phyloP scores from a whole-genome alignment of 2,329 filamentous ascomycete genomes.

The Chalaropsis ovoidea region DNA sequence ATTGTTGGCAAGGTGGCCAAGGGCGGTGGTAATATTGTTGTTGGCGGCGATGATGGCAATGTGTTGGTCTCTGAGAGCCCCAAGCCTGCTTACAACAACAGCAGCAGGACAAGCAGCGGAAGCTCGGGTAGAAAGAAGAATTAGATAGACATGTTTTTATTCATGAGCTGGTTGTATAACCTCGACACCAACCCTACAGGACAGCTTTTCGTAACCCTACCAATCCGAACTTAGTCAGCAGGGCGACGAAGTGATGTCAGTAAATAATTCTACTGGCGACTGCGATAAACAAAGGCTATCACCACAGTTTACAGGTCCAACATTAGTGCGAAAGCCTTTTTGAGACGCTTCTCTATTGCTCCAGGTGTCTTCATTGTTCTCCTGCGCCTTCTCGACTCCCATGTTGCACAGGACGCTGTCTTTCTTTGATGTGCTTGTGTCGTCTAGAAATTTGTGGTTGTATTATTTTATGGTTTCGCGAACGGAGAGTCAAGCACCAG shows the following conservation, averaged over 20 bases:
- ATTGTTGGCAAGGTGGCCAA: slow-evolving; percentile 69
- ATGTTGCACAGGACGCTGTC: not conserved
- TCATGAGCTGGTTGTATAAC: too few relatives aligned
- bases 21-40: slow-evolving; percentile 63
- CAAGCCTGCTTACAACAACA: slow-evolving; percentile 29
- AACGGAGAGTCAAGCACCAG: slow-evolving; percentile 17
- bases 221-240: not conserved
- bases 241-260: not conserved
- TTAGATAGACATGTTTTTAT: slow-evolving; percentile 26
- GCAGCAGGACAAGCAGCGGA: slow-evolving; percentile 28
- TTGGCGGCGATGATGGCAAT: slow-evolving; percentile 45
- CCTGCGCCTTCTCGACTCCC: not conserved
- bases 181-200: not conserved
- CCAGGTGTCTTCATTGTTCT: not conserved
- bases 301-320: too few relatives aligned
- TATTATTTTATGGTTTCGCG: slow-evolving; percentile 25
- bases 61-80: slow-evolving; percentile 27
- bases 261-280: not conserved
- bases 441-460: slow-evolving; percentile 24
- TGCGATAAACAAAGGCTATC: not conserved
- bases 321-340: too few relatives aligned
- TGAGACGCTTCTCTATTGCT: not conserved
- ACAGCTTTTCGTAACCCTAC: not conserved
- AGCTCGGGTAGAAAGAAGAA: slow-evolving; percentile 30
- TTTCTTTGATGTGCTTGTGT: slow-evolving; percentile 22